Conservation (phyloP, 768 basidiomycete species). For the Boletus sp. region DNA sequence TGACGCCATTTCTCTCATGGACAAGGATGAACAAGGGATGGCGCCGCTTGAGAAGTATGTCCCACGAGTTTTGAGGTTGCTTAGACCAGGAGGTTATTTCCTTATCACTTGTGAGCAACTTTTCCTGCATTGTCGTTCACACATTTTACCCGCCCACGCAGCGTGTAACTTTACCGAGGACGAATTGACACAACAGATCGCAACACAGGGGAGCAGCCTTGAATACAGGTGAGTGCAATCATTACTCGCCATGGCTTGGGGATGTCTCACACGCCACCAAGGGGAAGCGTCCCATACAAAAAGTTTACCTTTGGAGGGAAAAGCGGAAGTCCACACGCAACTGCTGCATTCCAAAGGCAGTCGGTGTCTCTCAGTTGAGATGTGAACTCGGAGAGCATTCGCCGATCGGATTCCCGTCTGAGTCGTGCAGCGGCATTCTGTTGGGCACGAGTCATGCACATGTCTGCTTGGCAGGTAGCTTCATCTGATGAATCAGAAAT, state of each 20-base stretch:
- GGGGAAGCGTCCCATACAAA: conserved; percentile 72
- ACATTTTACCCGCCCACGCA: conserved; percentile 17
- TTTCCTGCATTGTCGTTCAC: neutral
- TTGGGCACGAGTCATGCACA: neutral
- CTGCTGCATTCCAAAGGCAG: conserved; percentile 62
- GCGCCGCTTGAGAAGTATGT: conserved; percentile 62
- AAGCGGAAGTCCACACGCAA: conserved; percentile 66
- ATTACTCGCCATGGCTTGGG: neutral
- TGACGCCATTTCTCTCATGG: conserved; percentile 76
- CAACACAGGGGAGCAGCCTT: conserved; percentile 45
- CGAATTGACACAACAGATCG: conserved; percentile 59
- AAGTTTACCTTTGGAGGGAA: conserved; percentile 76
- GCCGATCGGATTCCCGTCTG: neutral
- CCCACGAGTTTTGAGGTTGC: conserved; percentile 46
- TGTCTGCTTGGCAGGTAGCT: neutral
- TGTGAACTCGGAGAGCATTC: no score
- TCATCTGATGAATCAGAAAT: neutral
- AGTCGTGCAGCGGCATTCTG: neutral
- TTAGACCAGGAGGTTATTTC: conserved; percentile 67
- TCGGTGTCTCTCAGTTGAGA: neutral
- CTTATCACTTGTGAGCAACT: conserved; percentile 72
- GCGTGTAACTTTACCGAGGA: conserved; percentile 86
- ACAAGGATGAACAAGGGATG: conserved; percentile 50
- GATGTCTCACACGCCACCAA: conserved; percentile 27
- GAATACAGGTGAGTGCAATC: conserved; percentile 55